Conservation (phyloP, 176 grass and related monocot genomes). For the Oryza officinalis region DNA sequence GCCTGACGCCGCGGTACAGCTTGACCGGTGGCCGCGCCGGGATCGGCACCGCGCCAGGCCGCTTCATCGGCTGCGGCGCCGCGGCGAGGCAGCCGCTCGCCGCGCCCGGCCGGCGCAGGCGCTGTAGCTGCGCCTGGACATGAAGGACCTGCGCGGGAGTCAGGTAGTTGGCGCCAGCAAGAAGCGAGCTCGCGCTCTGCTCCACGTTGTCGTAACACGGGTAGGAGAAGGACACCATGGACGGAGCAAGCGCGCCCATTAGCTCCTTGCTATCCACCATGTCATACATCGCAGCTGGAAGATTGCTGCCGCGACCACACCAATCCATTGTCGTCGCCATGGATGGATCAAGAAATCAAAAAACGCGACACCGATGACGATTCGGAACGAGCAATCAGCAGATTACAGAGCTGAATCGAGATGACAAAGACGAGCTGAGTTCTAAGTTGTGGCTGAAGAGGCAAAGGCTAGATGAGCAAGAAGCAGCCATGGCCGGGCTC, state of each 20-base stretch:
- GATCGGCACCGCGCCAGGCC: not conserved
- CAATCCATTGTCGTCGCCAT: constrained; percentile 67
- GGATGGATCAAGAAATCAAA: constrained; percentile 14
- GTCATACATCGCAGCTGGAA: constrained; percentile 33
- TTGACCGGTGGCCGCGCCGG: constrained; percentile 37
- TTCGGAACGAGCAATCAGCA: not conserved
- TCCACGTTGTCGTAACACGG: constrained; percentile 10
- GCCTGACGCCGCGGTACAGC: constrained; percentile 83
- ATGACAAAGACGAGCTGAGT: constrained; percentile 6
- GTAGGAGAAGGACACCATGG: constrained; percentile 36
- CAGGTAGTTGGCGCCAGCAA: constrained; percentile 32
- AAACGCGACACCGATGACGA: not conserved
- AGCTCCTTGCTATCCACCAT: constrained; percentile 47
- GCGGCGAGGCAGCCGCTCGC: constrained; percentile 15
- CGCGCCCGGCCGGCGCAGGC: constrained; percentile 4
- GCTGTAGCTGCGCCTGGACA: constrained; percentile 49
- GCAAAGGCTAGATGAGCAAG: constrained; percentile 24
- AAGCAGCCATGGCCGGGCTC: constrained; percentile 30
- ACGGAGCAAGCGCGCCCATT: constrained; percentile 38
- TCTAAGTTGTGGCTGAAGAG: not conserved
- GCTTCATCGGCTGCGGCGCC: constrained; percentile 64
- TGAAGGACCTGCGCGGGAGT: constrained; percentile 31
- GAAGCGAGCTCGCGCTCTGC: constrained; percentile 12
- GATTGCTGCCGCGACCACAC: not conserved
- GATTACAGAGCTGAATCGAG: not conserved